phyloP scores from a whole-genome alignment of 2,329 filamentous ascomycete genomes.

The Daldinia eschscholtzii region DNA sequence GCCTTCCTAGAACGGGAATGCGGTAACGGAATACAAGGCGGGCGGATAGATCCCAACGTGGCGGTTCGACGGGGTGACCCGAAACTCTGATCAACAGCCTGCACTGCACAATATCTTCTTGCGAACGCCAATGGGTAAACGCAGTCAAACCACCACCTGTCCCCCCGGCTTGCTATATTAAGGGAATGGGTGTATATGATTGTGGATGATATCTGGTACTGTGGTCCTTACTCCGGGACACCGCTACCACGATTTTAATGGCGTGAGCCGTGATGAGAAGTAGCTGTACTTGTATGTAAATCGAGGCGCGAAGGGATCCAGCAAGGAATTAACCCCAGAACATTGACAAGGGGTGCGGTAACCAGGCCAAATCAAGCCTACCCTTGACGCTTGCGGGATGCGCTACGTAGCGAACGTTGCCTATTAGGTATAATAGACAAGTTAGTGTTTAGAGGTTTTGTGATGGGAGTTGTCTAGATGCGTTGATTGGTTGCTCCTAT shows the following conservation, averaged over 20 bases:
- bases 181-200: slow-evolving; percentile 30
- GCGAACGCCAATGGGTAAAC: slow-evolving; percentile 37
- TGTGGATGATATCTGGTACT: slow-evolving; percentile 35
- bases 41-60: slow-evolving; percentile 53
- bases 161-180: slow-evolving; percentile 36
- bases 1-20: slow-evolving; percentile 46
- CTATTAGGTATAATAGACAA: slow-evolving; percentile 38
- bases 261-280: slow-evolving; percentile 20
- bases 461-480: slow-evolving; percentile 29
- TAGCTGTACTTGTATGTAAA: slow-evolving; percentile 38
- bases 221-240: slow-evolving; percentile 30
- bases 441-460: slow-evolving; percentile 22
- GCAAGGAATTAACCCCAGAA: slow-evolving; percentile 36
- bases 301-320: slow-evolving; percentile 36
- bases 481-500: slow-evolving; percentile 38
- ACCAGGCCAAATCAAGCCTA: slow-evolving; percentile 35
- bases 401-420: slow-evolving; percentile 38
- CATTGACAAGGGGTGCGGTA: slow-evolving; percentile 35
- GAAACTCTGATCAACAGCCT: slow-evolving; percentile 51
- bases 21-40: slow-evolving; percentile 52
- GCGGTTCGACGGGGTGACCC: slow-evolving; percentile 53
- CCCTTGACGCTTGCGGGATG: slow-evolving; percentile 41
- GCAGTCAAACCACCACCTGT: slow-evolving; percentile 37
- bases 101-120: slow-evolving; percentile 39
- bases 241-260: slow-evolving; percentile 29